Evolutionary conservation across 2,329 filamentous ascomycete genomes (phyloP), one percentile per base, ranked within the genome.

Genomic region (Aspergillus aculeatinus): DNA sequence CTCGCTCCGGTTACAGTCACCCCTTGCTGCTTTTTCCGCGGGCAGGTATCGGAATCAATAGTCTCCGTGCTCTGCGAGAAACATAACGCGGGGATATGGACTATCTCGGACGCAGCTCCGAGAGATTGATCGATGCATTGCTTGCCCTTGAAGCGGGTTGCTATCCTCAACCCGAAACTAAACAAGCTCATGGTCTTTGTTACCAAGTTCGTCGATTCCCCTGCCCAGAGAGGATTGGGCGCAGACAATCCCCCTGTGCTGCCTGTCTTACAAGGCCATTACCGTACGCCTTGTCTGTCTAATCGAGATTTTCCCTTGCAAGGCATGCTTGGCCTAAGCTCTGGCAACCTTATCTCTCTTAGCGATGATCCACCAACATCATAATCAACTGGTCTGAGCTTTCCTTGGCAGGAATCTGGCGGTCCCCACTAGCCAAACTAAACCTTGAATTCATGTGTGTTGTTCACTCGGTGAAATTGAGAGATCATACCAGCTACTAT

Each of bases 311-410:
- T 50, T 49, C 59, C 33, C 53, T 47, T 63, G 61, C 55, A 63
- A 63, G 61, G 58, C 52, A 63, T 55, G 25, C 48, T 55, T 62
- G 58, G 60, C 48, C 60, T 51, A 51, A 62, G 58, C 60, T 56
- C 56, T 57, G 51, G 42, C 61, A 63, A 63, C 60, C 59, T 63
- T 59, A 61, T 63, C 61, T 57, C 27, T 53, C 25, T 33, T 27
- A 29, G 25, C n/a, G 31, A 49, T 60, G 39, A 44, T 44, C 39
- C 14, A 44, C 39, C 39, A 44, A 5, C 16, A 16, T 29, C 27
- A 44, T 57, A 12, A 49, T n/a, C 44, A 51, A n/a, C 14, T 25
- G 50, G 16, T 39, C 52, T 31, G 48, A 50, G 31, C 29, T 44
- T 55, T 57, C 42, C 39, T 44, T 44, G 54, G 48, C 47, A 50